Base-by-base conservation (phyloP, 768 basidiomycete genomes). In the Termitomyces sp. region DNA sequence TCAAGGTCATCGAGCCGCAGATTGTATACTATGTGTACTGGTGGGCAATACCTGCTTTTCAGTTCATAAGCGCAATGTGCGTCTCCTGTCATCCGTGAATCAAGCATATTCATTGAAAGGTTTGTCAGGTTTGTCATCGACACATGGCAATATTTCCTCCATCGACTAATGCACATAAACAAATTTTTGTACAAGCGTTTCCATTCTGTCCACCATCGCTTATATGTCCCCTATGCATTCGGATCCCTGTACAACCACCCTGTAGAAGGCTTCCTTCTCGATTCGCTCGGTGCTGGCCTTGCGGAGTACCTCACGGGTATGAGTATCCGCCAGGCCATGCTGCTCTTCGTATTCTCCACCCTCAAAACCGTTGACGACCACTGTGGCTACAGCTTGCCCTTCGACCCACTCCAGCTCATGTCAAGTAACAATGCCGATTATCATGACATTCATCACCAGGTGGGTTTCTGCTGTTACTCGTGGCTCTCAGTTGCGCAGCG, bases 221-320 rank as follows among this genome's bases (percentile, higher is more conserved):
- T 99, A 8, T 96, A 98, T 69, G 94, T 96, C 7, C 95, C 97
- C 1, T 98, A 97, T 68, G 93, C 97, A 0, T 99, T 90, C 66
- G 97, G 97, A 18, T 90, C 97, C 20, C 78, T 98, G 5, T 99
- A 99, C 80, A 99, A 98, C 72, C 96, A 98, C 70, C 95, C 95
- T 0, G 65, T 98, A 36, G 97, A 99, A 69, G 97, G 95, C 1
- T 88, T 99, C 69, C 60, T 96, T 1, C 81, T 99, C 62, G 97
- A 99, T 71, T 83, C 87, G 1, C 70, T 89, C 30, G 94, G 96
- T 42, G 87, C 93, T 0, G 83, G 74, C 9, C 56, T 98, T 20
- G 91, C 95, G 0, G 91, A 98, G 69, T 66, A 74, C 24, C 22
- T 86, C 5, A 79, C 89, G 1, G 68, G 77, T 3, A 85, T 98